Base-by-base conservation (phyloP, 352 stramenopile species). In the Globisporangium sylvaticum region DNA sequence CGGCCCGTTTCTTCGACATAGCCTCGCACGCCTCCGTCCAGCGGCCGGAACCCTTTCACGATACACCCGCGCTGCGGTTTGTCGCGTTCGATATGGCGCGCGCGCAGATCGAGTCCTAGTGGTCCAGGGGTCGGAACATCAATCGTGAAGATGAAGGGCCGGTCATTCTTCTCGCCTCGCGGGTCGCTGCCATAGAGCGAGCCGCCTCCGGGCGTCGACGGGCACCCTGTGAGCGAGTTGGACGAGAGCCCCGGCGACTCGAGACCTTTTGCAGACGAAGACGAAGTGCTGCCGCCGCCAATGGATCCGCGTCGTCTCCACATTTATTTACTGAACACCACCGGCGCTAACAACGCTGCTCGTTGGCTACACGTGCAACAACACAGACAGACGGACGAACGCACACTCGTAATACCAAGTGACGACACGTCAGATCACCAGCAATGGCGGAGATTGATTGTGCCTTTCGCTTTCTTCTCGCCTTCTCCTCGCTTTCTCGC, bases 1-100 rank as follows among this genome's bases (percentile, higher is more conserved):
- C 87, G 84, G 0, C 82, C 84, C 4, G 83, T 93, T 27, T 81
- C 76, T 70, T 95, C 87, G 27, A 95, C 81, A 62, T 85, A 95
- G 0, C 87, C 87, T 8, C 72, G 66, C 39, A 73, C 71, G 10
- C 80, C 84, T 15, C 74, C 77, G 14, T 75, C 65, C 6, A 92
- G 56, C 14, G 83, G 81, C 0, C 83, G 84, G 64, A 95, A 95
- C 0, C 87, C 87, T 57, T 93, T 93, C 9, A 95, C 87, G 18
- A 92, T 77, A 24, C 83, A 87, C 9, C 87, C 87, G 14, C 83
- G 83, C 65, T 93, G 87, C 6, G 83, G 80, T 60, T 89, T 87
- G 58, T 88, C 83, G 25, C 83, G 83, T 54, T 92, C 80, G 59
- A 93, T 85, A 63, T 93, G 77, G 58, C 84, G 69, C 50, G 87